Evolutionary conservation across 176 grass and related monocot species (phyloP).

Genomic region (Juncus effusus): DNA sequence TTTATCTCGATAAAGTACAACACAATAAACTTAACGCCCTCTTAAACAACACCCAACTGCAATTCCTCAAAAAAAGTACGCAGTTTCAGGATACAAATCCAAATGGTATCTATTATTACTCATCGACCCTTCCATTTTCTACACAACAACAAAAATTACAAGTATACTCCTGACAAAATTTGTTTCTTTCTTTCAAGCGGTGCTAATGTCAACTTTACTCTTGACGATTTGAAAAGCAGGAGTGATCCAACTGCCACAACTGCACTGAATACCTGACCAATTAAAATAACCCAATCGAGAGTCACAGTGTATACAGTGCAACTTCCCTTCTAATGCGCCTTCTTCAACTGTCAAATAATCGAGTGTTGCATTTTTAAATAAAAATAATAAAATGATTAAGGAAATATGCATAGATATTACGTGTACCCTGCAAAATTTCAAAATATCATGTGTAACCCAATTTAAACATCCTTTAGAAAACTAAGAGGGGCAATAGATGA

Average conservation of each 20-base stretch:
- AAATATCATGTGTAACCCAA: too few species aligned
- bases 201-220: constrained; percentile 84
- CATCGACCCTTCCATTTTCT: background rate
- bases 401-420: too few species aligned
- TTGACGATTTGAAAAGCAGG: constrained; percentile 89
- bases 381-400: too few species aligned
- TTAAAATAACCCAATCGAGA: constrained; percentile 82
- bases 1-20: too few species aligned
- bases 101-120: constrained; percentile 11
- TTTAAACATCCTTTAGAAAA: too few species aligned
- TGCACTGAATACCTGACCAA: constrained; percentile 93
- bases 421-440: too few species aligned
- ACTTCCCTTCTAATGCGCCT: constrained; percentile 84
- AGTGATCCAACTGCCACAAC: constrained; percentile 86
- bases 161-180: background rate
- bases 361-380: background rate
- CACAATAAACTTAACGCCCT: too few species aligned
- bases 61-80: constrained; percentile 1
- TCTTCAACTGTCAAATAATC: constrained; percentile 65
- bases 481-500: too few species aligned
- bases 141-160: constrained; percentile 13
- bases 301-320: constrained; percentile 72
- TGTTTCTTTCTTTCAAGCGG: constrained; percentile 23
- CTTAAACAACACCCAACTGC: constrained; percentile 18
- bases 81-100: background rate